Evolutionary conservation across 2,329 filamentous ascomycete genomes (phyloP).

Genomic region (Pseudogymnoascus sp.): DNA sequence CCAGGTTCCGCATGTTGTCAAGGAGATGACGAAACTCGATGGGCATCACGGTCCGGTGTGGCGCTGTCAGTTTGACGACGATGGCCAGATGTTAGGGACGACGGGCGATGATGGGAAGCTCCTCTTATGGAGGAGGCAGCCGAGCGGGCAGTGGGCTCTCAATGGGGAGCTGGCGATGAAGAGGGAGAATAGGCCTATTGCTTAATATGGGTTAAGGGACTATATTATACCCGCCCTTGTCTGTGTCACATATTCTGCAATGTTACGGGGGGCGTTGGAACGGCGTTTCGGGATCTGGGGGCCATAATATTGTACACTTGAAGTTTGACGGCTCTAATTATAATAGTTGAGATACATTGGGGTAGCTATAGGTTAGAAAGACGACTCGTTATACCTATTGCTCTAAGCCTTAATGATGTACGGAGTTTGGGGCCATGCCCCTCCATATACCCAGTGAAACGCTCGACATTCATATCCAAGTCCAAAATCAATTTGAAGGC

Average conservation of each 20-base stretch:
- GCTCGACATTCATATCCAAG: background rate
- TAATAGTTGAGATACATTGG: background rate
- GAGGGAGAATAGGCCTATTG: conserved; percentile 23
- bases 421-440: background rate
- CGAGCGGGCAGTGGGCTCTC: conserved; percentile 51
- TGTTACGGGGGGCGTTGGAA: background rate
- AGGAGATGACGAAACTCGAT: conserved; percentile 59
- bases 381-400: background rate
- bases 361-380: background rate
- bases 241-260: background rate
- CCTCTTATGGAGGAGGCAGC: conserved; percentile 53
- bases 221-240: background rate
- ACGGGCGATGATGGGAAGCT: conserved; percentile 69
- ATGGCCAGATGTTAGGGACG: conserved; percentile 65
- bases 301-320: background rate
- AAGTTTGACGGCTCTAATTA: background rate
- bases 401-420: background rate
- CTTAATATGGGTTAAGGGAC: background rate
- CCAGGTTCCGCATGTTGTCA: conserved; percentile 55
- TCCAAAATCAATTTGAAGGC: background rate
- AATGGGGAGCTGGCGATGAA: conserved; percentile 53
- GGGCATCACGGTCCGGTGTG: conserved; percentile 65
- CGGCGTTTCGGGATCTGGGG: background rate
- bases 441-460: background rate
- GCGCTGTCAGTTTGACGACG: conserved; percentile 63